Evolutionary conservation across 2,329 filamentous ascomycete species (phyloP), one percentile per base, ranked within the genome.

Genomic region (Neofusicoccum laricinum): DNA sequence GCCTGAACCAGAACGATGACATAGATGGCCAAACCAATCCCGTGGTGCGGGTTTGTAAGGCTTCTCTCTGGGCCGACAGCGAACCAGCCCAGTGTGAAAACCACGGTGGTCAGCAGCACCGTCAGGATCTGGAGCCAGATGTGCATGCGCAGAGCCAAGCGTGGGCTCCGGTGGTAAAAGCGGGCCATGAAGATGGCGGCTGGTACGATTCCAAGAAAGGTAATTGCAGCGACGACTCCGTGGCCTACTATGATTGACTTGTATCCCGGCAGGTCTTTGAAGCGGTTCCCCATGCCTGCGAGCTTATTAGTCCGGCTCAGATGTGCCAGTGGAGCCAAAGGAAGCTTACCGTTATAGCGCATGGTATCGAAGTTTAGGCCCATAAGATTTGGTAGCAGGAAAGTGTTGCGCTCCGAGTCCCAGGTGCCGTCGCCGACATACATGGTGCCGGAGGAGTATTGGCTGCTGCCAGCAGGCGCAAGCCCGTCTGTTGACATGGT

Each of bases 251-350:
- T 85, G 50, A 94, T 82, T 32, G 76, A 79, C 71, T 91, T 89
- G 73, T 96, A 96, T 71, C 90, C 85, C 11, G 82, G 74, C 67
- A 92, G 77, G 11, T 85, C 85, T 58, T 85, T 82, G 76, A 94
- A 94, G 65, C 91, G 88, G 74, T 93, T 93, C 65, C 87, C 90
- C 91, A 94, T 93, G 75, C 91, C 90, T 91, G 25, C n/a, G 19
- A 46, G n/a, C 40, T 59, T 19, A 45, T 49, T 40, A 62, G 32
- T 19, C 2, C 5, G 12, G 17, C 6, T 34, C 7, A 14, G 15
- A 14, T 17, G 43, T 3, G 14, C 7, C 10, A 6, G 36, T 25
- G 5, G 32, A 11, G 3, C 40, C 41, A 53, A 40, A 21, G 45
- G 17, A 36, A 21, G 71, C 81, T 69, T 79, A 92, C 90, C 91